These are phyloP conservation scores for Gossypium bickii DNA, from an alignment of 345 rosid genomes.

Conservation along the genomic window DNA sequence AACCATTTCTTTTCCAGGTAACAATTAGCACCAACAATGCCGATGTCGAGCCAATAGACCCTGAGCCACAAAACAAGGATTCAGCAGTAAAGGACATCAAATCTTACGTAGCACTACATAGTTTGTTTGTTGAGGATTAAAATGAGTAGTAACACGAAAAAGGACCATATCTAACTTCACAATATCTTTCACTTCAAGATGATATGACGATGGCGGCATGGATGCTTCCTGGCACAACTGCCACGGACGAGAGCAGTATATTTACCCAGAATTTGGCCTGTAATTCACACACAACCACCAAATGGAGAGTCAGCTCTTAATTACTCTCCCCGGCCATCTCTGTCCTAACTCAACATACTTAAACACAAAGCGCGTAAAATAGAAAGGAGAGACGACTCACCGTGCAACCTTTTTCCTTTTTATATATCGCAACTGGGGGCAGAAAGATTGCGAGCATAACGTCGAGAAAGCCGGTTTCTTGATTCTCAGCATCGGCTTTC, in stretches of 20 bases:
- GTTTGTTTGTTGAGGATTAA: too few relatives aligned
- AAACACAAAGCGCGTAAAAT: too few relatives aligned
- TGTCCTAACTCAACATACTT: too few relatives aligned
- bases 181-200: not conserved
- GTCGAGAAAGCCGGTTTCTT: not conserved
- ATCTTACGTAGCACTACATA: too few relatives aligned
- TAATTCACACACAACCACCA: not conserved
- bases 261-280: not conserved
- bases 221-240: slow-evolving; percentile 1
- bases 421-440: not conserved
- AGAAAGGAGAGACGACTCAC: not conserved
- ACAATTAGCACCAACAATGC: not conserved
- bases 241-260: not conserved
- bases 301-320: not conserved
- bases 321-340: too few relatives aligned
- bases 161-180: not conserved
- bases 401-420: not conserved
- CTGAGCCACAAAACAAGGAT: not conserved
- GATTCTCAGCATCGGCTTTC: not conserved
- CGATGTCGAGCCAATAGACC: not conserved
- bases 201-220: not conserved
- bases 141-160: not conserved
- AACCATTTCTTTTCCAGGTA: too few relatives aligned
- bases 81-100: not conserved
- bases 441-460: not conserved